Base-by-base conservation (phyloP, 495 filamentous ascomycete species). In the Penicillium cinerascens region DNA sequence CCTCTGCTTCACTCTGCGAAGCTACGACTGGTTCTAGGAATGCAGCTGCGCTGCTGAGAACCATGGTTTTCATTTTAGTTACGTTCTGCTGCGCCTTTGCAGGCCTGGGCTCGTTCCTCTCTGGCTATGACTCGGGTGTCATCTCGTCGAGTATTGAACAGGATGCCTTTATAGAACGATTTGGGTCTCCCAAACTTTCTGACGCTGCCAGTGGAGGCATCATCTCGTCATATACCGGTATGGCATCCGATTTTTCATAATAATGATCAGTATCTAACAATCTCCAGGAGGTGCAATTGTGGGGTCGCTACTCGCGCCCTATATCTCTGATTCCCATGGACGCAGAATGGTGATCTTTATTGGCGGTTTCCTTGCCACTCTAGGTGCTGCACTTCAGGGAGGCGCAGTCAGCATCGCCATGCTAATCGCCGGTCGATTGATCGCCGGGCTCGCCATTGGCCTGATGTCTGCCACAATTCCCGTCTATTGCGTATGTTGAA, bases 71-170 rank as follows among this genome's bases (percentile, higher is more conserved):
- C 21, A 60, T 69, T 53, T 68, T 78, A 9, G 73, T 78, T 48
- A 67, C 70, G 13, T 47, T 66, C 22, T 71, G 59, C 54, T 72
- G 79, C 62, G 67, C 76, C 15, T 84, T 83, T 56, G 81, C 78
- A 47, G 80, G 77, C n/a, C 66, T 84, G 43, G 81, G 80, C 4
- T 82, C 78, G 11, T 76, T 83, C 45, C 66, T 82, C n/a, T 83
- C 71, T 57, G 82, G 81, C 25, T 81, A 73, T 54, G 70, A 73
- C 47, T 58, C 64, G 0, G 79, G 80, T 49, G 76, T 83, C 56
- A 80, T 65, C 75, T 81, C 60, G 64, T 80, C 53, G 59, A 79
- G 55, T 70, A 67, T 82, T 20, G 72, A 68, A 15, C 66, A 78
- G 38, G 55, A 62, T 41, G 66, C 70, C 0, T 81, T 81, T 48